Evolutionary conservation across 23 red algal genomes (phyloP).

Genomic region (Gracilaria vermiculophylla): DNA sequence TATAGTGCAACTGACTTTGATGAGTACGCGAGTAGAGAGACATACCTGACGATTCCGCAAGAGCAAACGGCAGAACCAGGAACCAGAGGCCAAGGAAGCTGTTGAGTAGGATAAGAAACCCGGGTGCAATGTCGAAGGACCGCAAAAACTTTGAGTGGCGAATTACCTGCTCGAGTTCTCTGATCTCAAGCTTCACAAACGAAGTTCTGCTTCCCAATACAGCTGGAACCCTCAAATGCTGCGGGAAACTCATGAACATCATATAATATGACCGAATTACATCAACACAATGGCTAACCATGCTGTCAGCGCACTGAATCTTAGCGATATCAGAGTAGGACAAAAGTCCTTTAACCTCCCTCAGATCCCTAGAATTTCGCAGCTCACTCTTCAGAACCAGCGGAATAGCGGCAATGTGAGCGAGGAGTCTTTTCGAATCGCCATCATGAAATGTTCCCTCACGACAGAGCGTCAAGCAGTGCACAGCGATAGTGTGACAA

Average conservation of each 20-base stretch:
- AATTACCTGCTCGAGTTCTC: slow-evolving; percentile 23
- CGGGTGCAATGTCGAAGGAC: slow-evolving; percentile 31
- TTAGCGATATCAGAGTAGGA: slow-evolving; percentile 19
- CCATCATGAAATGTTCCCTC: slow-evolving; percentile 7
- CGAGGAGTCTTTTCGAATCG: slow-evolving; percentile 4
- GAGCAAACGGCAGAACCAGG: slow-evolving; percentile 37
- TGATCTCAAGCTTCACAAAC: slow-evolving; percentile 21
- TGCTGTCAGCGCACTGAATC: slow-evolving; percentile 39
- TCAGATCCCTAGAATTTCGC: slow-evolving; percentile 18
- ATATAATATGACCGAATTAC: slow-evolving; percentile 31
- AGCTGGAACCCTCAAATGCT: neutral
- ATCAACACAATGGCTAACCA: slow-evolving; percentile 43
- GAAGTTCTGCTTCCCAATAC: neutral
- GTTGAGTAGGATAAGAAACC: slow-evolving; percentile 25
- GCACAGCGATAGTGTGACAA: slow-evolving; percentile 26
- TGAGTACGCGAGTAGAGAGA: neutral
- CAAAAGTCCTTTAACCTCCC: slow-evolving; percentile 38
- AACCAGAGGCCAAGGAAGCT: slow-evolving; percentile 50
- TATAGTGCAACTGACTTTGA: no score
- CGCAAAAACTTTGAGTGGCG: neutral
- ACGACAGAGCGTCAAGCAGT: neutral
- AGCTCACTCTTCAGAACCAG: slow-evolving; percentile 37
- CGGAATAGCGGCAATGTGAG: slow-evolving; percentile 31
- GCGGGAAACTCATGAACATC: neutral
- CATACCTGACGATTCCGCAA: slow-evolving; percentile 42